A percentile compares a stretch with the other conserved stretches of the same genome.
Evolutionary conservation across 2,329 filamentous ascomycete genomes (phyloP).

Genomic region (Neofusicoccum umdonicola): DNA sequence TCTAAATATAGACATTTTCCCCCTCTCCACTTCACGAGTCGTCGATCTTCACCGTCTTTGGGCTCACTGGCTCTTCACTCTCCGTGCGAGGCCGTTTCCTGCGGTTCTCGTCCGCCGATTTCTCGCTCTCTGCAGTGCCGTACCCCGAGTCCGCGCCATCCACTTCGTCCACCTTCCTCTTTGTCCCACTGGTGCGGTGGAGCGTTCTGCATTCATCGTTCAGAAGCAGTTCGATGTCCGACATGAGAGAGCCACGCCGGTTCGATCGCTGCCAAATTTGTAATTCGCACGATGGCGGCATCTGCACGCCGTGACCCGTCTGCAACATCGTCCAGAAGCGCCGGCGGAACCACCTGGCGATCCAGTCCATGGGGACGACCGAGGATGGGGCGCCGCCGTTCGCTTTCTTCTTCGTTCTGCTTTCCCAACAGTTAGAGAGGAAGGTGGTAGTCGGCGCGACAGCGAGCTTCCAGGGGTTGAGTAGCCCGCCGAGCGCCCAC

Average conservation of each 20-base stretch:
- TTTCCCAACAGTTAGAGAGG: slow-evolving; percentile 31
- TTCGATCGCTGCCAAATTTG: not conserved
- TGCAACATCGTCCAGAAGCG: slow-evolving; percentile 30
- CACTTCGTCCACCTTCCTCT: not conserved
- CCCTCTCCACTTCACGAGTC: slow-evolving; percentile 3
- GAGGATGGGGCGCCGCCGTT: slow-evolving; percentile 31
- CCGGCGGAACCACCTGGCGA: slow-evolving; percentile 36
- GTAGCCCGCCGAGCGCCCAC: slow-evolving; percentile 34
- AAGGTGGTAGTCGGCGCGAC: slow-evolving; percentile 24
- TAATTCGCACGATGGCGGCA: slow-evolving; percentile 16
- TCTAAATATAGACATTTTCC: slow-evolving; percentile 9
- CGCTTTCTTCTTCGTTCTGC: slow-evolving; percentile 16
- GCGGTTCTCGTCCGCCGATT: not conserved
- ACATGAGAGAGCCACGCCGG: not conserved
- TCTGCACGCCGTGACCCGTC: slow-evolving; percentile 24
- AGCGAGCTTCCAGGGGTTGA: slow-evolving; percentile 30
- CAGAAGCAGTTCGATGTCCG: not conserved
- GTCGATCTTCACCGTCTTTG: not conserved
- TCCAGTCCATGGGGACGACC: slow-evolving; percentile 33
- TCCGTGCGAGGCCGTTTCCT: not conserved
- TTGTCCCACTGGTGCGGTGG: not conserved
- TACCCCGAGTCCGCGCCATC: not conserved
- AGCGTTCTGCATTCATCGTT: not conserved
- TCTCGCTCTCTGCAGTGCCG: not conserved
- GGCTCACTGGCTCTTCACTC: not conserved